Evolutionary conservation across 768 basidiomycete species (phyloP), one percentile per base, ranked within the genome.

Genomic region (Kwoniella europaea): DNA sequence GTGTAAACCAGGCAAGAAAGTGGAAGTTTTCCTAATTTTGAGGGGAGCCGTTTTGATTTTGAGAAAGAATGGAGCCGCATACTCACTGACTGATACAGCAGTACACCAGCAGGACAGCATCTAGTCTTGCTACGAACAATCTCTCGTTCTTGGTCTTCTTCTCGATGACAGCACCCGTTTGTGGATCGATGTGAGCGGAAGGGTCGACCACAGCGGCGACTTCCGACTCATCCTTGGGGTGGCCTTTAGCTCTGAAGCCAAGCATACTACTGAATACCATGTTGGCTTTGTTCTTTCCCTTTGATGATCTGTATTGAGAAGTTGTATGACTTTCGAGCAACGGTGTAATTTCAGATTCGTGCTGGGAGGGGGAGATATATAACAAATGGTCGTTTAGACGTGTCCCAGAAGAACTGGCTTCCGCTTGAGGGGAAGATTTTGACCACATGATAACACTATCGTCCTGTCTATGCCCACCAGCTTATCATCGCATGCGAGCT

Each of bases 71-170:
- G 24, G 24, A 24, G 24, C 24, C 24, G 24, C 24, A 24, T 24
- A 20, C 18, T 20, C 10, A 74, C 68, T 75, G 73, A 16, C 72
- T 69, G 53, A 73, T 55, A 46, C 74, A 79, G 35, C 68, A 68
- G 53, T 68, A 78, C 9, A 72, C 65, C 52, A 79, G 65, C 35
- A 82, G 59, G 56, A 79, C 68, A 42, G 68, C 58, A 50, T 79
- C 78, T 54, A 79, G 61, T 20, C 71, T 63, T 7, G 70, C 64
- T 5, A 79, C 72, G 24, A 80, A 80, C 56, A 58, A 54, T 59
- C 72, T 57, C 69, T 72, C 75, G 2, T 27, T 62, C 42, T 65
- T 68, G 16, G 64, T 58, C 62, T 76, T 76, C 72, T 73, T 71
- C 41, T 73, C 68, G 46, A 74, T 71, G 20, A 73, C 57, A n/a